These are phyloP conservation scores for Boletus bicolor DNA, from an alignment of 768 basidiomycete species.

Conservation along the genomic window DNA sequence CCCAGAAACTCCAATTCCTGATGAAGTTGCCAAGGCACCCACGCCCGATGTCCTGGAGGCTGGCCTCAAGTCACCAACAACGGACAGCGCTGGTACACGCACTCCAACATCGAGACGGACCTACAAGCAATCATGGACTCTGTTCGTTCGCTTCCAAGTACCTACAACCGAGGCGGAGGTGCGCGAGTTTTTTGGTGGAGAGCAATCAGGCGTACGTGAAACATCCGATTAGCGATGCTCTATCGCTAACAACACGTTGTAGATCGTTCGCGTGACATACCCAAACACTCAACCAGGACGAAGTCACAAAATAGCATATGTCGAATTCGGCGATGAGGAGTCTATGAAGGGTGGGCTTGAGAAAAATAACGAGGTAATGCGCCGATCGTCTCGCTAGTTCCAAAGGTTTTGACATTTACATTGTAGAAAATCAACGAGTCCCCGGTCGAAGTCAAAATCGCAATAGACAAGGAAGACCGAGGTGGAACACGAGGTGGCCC, in stretches of 20 bases:
- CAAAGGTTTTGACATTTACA: constrained; percentile 4
- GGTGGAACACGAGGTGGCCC: constrained; percentile 47
- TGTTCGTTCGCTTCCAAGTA: constrained; percentile 69
- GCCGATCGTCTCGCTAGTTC: constrained; percentile 14
- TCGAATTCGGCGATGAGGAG: constrained; percentile 89
- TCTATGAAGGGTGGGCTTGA: constrained; percentile 77
- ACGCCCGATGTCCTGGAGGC: constrained; percentile 26
- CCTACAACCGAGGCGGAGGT: constrained; percentile 61
- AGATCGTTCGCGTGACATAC: constrained; percentile 70
- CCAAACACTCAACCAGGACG: constrained; percentile 50
- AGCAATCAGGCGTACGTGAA: constrained; percentile 58
- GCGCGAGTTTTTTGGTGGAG: constrained; percentile 73
- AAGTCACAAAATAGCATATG: constrained; percentile 64
- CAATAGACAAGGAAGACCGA: constrained; percentile 52
- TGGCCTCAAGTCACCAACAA: constrained; percentile 53
- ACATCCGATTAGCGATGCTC: neutral
- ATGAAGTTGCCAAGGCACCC: constrained; percentile 23
- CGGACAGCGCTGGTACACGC: constrained; percentile 59
- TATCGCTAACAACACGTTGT: neutral
- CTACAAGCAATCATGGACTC: constrained; percentile 75
- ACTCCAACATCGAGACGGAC: constrained; percentile 69
- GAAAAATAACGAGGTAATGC: constrained; percentile 63
- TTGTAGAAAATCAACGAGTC: constrained; percentile 67
- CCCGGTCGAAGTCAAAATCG: constrained; percentile 65
- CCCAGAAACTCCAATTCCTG: constrained; percentile 37